Base-by-base conservation (phyloP, 1,284 basidiomycete species). In the Cystobasidium sp. region DNA sequence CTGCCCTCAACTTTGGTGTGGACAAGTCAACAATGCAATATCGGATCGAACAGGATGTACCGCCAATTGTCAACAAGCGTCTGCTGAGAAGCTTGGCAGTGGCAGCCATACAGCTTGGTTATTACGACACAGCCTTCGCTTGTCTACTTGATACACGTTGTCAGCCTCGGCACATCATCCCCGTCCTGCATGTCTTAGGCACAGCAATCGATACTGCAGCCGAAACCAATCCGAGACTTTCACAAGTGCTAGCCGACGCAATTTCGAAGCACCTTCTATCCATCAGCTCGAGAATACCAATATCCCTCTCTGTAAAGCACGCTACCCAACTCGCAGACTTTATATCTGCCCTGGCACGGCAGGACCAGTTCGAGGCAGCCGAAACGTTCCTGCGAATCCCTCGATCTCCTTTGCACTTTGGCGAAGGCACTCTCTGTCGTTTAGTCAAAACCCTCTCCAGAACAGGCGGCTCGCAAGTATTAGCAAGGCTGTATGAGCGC, bases 131-230 rank as follows among this genome's bases (percentile, higher is more conserved):
- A 14, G 47, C 59, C 8, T 55, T 71, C 16, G 37, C 51, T 22
- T 51, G 49, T 46, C 37, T 71, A 5, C 61, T 53, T 39, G 69
- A 71, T 46, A 9, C 46, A 14, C 58, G 69, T 5, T 44, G 64
- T 31, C 49, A 16, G 1, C 22, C 59, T 52, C 37, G 58, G 47
- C 69, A 71, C 41, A 51, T 59, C 18, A 37, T 71, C 7, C 44
- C 44, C 31, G 51, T 71, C n/a, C 41, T 71, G 16, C 41, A 44
- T 22, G 49, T 43, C 5, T 41, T 71, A 3, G 3, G 16, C 20
- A 7, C 52, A 70, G 22, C 41, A 61, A 24, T 16, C 37, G n/a
- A 24, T n/a, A 10, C 41, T 37, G 18, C 12, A 37, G 31, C 16
- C 10, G 24, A 47, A 44, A 70, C 6, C 37, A 46, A n/a, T 61